A percentile compares a stretch with the other conserved stretches of the same genome.
phyloP scores from a whole-genome alignment of 1,139 yeast species.

The Candida frijolesensis region DNA sequence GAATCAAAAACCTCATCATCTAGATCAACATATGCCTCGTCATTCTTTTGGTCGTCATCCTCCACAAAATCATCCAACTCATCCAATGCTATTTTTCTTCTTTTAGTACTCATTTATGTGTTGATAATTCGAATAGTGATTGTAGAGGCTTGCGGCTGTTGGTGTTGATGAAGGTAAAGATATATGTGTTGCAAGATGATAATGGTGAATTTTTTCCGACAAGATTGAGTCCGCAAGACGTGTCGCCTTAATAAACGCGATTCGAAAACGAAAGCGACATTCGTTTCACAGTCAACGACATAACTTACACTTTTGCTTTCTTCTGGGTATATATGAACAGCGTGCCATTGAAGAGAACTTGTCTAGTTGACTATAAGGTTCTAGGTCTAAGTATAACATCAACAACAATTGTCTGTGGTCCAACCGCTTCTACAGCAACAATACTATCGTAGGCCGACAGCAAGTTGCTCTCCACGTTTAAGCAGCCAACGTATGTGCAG shows the following conservation, averaged over 20 bases:
- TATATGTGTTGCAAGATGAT: too few species aligned
- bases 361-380: too few species aligned
- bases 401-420: too few species aligned
- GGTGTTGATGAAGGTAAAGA: too few species aligned
- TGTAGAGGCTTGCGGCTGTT: not conserved
- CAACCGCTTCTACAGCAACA: not conserved
- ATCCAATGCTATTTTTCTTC: constrained; percentile 4
- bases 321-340: too few species aligned
- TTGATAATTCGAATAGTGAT: not conserved
- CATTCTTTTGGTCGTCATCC: constrained; percentile 9
- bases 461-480: not conserved
- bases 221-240: too few species aligned
- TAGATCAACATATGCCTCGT: constrained; percentile 6
- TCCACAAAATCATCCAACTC: constrained; percentile 3
- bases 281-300: too few species aligned
- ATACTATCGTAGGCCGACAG: not conserved
- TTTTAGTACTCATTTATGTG: constrained; percentile 4
- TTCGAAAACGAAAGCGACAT: too few species aligned
- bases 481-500: not conserved
- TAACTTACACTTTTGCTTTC: too few species aligned
- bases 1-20: not conserved
- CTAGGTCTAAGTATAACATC: too few species aligned
- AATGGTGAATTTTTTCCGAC: not conserved
- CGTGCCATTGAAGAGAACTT: too few species aligned
- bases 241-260: too few species aligned